A percentile compares a stretch with the other conserved stretches of the same genome.
phyloP scores from a whole-genome alignment of 2,329 filamentous ascomycete genomes.

The Penicillium sp. region DNA sequence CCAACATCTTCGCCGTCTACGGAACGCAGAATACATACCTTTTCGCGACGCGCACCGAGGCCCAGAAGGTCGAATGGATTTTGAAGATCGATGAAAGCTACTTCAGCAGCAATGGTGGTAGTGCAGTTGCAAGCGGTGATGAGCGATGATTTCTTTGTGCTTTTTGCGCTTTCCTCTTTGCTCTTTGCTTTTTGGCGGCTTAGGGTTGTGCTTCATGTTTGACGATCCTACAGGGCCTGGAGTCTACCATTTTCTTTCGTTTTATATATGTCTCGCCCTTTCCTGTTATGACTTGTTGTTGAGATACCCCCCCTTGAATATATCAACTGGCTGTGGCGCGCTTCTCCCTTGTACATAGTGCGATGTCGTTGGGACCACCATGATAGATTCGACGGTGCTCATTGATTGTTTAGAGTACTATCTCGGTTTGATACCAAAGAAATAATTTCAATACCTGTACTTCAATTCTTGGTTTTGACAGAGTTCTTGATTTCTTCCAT shows the following conservation, averaged over 20 bases:
- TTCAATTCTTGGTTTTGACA: neutral
- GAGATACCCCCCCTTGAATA: conserved; percentile 41
- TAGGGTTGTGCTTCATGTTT: conserved; percentile 19
- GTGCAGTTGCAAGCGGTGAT: conserved; percentile 25
- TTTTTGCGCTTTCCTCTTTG: conserved; percentile 2
- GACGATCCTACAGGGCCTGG: conserved; percentile 24
- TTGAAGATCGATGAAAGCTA: conserved; percentile 86
- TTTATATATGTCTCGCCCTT: conserved; percentile 7
- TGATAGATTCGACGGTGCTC: conserved; percentile 27
- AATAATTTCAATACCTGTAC: neutral
- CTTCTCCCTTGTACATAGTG: conserved; percentile 36
- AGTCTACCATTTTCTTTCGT: conserved; percentile 19
- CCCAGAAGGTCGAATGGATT: conserved; percentile 97
- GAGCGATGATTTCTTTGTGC: conserved; percentile 15
- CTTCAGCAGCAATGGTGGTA: conserved; percentile 45
- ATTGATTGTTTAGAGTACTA: conserved; percentile 9
- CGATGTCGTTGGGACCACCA: conserved; percentile 20
- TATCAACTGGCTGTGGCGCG: conserved; percentile 33
- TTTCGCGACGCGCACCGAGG: conserved; percentile 84
- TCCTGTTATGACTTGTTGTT: conserved; percentile 31
- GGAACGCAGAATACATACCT: conserved; percentile 93
- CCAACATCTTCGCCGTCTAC: conserved; percentile 90
- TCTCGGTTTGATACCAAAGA: conserved; percentile 2
- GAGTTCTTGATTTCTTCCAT: neutral
- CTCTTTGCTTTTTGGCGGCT: neutral